Conservation (phyloP, 2,329 filamentous ascomycete species). For the Aspergillus pseudoterreus region DNA sequence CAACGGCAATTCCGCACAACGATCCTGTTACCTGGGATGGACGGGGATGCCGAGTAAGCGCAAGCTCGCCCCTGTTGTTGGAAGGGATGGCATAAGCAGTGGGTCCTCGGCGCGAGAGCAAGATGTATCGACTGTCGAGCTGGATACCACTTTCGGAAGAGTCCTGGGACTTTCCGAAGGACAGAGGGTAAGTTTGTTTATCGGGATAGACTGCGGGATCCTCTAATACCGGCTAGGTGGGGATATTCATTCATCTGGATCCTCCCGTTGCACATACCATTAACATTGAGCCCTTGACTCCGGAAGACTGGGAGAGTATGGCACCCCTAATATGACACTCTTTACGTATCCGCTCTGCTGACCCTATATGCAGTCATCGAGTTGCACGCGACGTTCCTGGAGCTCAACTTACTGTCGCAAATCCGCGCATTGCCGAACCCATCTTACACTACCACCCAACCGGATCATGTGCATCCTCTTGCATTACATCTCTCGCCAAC, state of each 20-base stretch:
- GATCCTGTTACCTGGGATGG: conserved; percentile 87
- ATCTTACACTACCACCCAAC: conserved; percentile 53
- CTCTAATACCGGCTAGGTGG: conserved; percentile 45
- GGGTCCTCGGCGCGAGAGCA: conserved; percentile 63
- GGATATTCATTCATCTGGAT: conserved; percentile 73
- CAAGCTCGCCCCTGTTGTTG: conserved; percentile 67
- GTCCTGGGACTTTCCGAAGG: conserved; percentile 75
- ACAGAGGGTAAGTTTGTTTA: conserved; percentile 61
- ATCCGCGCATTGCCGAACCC: conserved; percentile 92
- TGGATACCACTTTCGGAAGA: conserved; percentile 79
- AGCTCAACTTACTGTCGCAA: conserved; percentile 88
- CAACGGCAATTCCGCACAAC: conserved; percentile 51
- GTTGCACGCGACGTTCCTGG: conserved; percentile 89
- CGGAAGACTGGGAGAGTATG: conserved; percentile 90
- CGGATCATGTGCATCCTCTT: conserved; percentile 67
- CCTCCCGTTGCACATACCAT: conserved; percentile 89
- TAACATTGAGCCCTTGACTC: conserved; percentile 92
- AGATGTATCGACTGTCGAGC: conserved; percentile 73
- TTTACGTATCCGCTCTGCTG: neutral
- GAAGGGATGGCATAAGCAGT: conserved; percentile 66
- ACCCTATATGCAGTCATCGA: conserved; percentile 65
- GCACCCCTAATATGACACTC: conserved; percentile 3
- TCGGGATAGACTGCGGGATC: conserved; percentile 29
- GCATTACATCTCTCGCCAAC: conserved; percentile 93
- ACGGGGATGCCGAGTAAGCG: conserved; percentile 96